Percentiles rank a stretch among this genome's conserved stretches.
These are phyloP conservation scores for Acanthamoeba lenticulata DNA, from an alignment of 208 protist genomes.

Conservation along the genomic window DNA sequence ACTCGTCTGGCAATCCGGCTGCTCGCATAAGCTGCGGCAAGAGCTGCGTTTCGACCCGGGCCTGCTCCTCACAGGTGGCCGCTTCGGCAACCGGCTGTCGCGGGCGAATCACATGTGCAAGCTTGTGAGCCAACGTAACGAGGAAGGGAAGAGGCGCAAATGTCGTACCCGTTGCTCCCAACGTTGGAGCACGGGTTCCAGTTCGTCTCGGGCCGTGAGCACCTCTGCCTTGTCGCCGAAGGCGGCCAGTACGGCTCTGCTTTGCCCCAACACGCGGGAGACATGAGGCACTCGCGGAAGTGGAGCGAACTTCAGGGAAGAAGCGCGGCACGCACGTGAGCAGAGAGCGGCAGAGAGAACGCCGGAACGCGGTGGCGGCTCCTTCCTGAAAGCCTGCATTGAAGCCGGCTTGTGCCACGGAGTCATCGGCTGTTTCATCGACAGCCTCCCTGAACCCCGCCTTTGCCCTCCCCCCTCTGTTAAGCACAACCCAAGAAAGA, in stretches of 20 bases:
- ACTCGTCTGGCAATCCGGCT: neutral
- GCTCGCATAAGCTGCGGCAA: neutral
- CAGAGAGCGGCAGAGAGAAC: neutral
- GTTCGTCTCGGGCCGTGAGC: neutral
- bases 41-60: neutral
- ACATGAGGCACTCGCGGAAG: too few relatives aligned
- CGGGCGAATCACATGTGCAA: neutral
- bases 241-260: neutral
- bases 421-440: neutral
- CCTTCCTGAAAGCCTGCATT: neutral
- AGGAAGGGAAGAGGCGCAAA: neutral
- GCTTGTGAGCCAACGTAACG: too few relatives aligned
- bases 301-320: neutral
- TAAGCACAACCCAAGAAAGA: neutral
- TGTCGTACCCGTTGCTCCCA: neutral
- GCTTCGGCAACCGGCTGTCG: neutral
- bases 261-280: too few relatives aligned
- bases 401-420: conserved; percentile 11
- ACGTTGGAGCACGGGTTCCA: neutral
- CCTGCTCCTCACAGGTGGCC: neutral
- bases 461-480: neutral
- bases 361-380: neutral
- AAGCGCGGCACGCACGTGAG: neutral
- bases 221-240: neutral
- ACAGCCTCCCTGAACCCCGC: neutral